A percentile compares a stretch with the other conserved stretches of the same genome.
Evolutionary conservation across 495 filamentous ascomycete species (phyloP).

Genomic region (Xylona heveae): DNA sequence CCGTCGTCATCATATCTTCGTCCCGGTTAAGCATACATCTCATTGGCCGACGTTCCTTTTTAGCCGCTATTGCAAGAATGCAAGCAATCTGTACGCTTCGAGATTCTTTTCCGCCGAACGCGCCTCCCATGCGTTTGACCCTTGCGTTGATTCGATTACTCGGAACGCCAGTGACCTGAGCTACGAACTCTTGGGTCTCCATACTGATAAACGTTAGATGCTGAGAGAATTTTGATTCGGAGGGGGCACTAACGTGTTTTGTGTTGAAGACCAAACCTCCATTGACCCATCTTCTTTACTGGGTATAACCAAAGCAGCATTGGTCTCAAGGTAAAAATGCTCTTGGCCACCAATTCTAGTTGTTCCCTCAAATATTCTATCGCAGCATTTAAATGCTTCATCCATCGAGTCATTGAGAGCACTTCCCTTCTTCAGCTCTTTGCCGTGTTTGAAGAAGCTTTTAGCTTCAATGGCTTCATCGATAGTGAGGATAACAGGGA

Average conservation of each 20-base stretch:
- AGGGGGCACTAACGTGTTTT: too few relatives aligned
- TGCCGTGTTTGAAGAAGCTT: conserved; percentile 15
- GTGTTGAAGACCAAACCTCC: conserved; percentile 22
- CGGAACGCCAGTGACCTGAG: conserved; percentile 19
- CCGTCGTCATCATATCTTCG: conserved; percentile 20
- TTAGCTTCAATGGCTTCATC: conserved; percentile 25
- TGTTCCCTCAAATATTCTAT: conserved; percentile 15
- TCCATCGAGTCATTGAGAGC: conserved; percentile 10
- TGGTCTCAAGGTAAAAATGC: conserved; percentile 23
- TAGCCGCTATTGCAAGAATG: conserved; percentile 19
- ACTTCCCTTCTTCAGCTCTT: conserved; percentile 15
- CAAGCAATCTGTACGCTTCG: conserved; percentile 16
- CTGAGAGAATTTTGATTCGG: too few relatives aligned
- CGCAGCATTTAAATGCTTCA: conserved; percentile 16
- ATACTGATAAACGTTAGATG: too few relatives aligned
- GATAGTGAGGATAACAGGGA: conserved; percentile 18
- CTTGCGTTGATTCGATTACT: conserved; percentile 19
- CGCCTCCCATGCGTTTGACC: conserved; percentile 21
- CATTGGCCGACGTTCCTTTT: conserved; percentile 17
- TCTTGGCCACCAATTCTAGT: conserved; percentile 21
- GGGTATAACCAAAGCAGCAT: conserved; percentile 18
- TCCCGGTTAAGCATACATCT: conserved; percentile 22
- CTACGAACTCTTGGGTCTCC: conserved; percentile 22
- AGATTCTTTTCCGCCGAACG: conserved; percentile 21
- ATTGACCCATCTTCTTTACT: conserved; percentile 16